Evolutionary conservation across 768 basidiomycete species (phyloP), one percentile per base, ranked within the genome.

Genomic region (Amylocystis lapponica): DNA sequence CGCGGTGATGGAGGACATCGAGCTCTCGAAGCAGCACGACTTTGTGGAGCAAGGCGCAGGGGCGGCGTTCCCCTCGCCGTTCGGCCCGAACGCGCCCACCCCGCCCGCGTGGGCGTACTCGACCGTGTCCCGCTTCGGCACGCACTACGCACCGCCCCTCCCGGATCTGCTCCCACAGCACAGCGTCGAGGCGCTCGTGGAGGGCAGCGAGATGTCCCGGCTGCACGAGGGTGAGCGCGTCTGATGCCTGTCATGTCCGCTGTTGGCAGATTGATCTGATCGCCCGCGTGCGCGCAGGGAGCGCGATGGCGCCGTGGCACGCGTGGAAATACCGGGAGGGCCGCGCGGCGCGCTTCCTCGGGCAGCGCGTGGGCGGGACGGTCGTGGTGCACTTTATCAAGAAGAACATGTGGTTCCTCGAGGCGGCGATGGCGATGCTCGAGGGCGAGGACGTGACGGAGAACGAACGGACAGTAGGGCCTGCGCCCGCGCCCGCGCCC

Each of bases 301-400:
- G 70, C 49, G 69, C 74, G 10, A 71, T 76, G 61, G 77, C 79
- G 27, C 72, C 77, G 0, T 73, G 75, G 27, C 73, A 79, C 51
- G 82, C 82, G 13, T 90, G 86, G 87, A 66, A 61, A 19, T 71
- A 77, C 49, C 78, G 87, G 27, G 86, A 91, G 69, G 85, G 86
- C 36, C 71, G 81, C 31, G 57, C 65, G 50, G 75, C 62, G 37
- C 78, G 78, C 35, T 88, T 88, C 56, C 73, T 79, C 50, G 72
- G 71, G 34, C 67, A 75, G 46, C 81, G 86, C 17, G 78, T 91
- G 8, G 95, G 95, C 3, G 96, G 95, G 5, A 99, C 95, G 2
- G 76, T 94, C 35, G 87, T 92, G 17, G 92, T 99, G 39, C 95
- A 99, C 66, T 97, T 90, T 61, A 85, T 99, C 72, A 99, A 97